A percentile compares a stretch with the other conserved stretches of the same genome.
Evolutionary conservation across 371 early-diverging fungal genomes (phyloP).

Genomic region (Nematocida major): DNA sequence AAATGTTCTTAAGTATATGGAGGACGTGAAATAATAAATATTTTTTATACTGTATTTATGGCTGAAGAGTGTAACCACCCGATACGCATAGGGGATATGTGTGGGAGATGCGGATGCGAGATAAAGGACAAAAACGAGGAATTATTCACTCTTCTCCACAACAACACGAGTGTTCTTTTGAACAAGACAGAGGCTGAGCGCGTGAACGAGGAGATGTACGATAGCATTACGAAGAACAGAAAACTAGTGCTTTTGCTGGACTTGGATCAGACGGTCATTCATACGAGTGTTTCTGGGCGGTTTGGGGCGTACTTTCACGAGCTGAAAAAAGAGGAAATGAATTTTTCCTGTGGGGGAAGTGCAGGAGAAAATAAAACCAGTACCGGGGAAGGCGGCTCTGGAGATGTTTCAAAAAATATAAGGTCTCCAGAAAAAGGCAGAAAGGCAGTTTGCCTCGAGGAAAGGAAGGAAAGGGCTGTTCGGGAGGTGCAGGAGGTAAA

Average conservation of each 20-base stretch:
- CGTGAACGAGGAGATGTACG: conserved; percentile 40
- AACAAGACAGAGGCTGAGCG: conserved; percentile 50
- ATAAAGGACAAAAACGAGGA: conserved; percentile 24
- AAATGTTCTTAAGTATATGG: not conserved
- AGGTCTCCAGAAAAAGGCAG: not conserved
- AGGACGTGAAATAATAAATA: conserved; percentile 21
- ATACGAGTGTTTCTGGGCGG: conserved; percentile 68
- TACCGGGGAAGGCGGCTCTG: too few relatives aligned
- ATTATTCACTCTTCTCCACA: conserved; percentile 52
- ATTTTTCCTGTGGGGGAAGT: not conserved
- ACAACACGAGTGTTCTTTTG: conserved; percentile 47
- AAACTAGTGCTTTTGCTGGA: conserved; percentile 88
- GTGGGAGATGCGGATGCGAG: conserved; percentile 59
- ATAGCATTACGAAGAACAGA: conserved; percentile 68
- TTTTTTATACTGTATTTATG: conserved; percentile 26
- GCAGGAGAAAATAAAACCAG: too few relatives aligned
- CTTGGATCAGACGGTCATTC: conserved; percentile 95
- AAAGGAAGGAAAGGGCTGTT: conserved; percentile 6
- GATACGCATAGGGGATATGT: conserved; percentile 51
- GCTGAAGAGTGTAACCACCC: conserved; percentile 54
- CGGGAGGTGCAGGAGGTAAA: conserved; percentile 14
- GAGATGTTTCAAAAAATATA: too few relatives aligned
- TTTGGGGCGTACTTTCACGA: not conserved
- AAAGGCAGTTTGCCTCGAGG: not conserved
- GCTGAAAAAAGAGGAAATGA: too few relatives aligned